Percentiles rank a stretch among this genome's conserved stretches.
These are phyloP conservation scores for Mortierella polycephala DNA, from an alignment of 371 early-diverging fungal species.

Conservation along the genomic window DNA sequence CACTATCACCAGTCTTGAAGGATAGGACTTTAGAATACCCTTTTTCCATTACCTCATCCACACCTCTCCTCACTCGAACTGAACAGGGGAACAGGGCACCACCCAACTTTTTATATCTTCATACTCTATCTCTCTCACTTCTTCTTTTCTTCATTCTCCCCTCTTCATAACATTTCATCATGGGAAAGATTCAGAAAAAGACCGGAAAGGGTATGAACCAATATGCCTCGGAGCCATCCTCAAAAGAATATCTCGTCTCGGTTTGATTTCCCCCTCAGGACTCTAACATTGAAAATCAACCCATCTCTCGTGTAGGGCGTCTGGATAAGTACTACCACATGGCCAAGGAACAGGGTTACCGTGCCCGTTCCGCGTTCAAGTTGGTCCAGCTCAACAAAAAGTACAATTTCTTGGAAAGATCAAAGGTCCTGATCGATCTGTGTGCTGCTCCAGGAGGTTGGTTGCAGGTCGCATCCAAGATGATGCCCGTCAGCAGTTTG, in stretches of 20 bases:
- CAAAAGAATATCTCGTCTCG: not conserved
- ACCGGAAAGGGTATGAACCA: conserved; percentile 55
- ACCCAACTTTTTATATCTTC: no score
- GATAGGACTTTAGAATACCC: no score
- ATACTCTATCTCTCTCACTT: conserved; percentile 6
- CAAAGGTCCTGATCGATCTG: conserved; percentile 96
- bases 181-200: conserved; percentile 57
- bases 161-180: conserved; percentile 15
- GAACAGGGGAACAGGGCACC: no score
- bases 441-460: conserved; percentile 99
- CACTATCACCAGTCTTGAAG: no score
- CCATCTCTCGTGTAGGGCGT: conserved; percentile 71
- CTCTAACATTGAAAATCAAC: not conserved
- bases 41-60: no score
- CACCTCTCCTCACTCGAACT: no score
- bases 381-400: conserved; percentile 99
- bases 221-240: not conserved
- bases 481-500: conserved; percentile 94
- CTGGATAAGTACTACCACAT: conserved; percentile 99
- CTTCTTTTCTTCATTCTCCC: not conserved
- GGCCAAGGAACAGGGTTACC: conserved; percentile 99
- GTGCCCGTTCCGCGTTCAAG: conserved; percentile 99
- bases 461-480: conserved; percentile 97
- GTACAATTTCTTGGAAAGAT: conserved; percentile 94
- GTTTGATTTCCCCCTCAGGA: no score